Base-by-base conservation (phyloP, 768 basidiomycete species). In the Macrocybe gigantea region DNA sequence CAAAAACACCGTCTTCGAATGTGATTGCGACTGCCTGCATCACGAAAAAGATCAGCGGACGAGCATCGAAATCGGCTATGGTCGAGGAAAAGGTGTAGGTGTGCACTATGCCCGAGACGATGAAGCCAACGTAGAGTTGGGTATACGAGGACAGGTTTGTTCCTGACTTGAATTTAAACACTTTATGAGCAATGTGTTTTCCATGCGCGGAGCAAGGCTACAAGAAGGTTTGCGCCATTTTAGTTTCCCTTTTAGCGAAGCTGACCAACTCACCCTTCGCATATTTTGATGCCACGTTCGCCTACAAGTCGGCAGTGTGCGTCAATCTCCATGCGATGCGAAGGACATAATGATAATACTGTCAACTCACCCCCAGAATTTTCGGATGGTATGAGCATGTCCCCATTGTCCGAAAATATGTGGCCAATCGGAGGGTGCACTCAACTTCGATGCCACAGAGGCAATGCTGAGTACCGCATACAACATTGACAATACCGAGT, bases 291-390 rank as follows among this genome's bases (percentile, higher is more conserved):
- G 65, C 62, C 64, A 67, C 5, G 59, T 57, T 46, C 55, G 57
- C 12, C 66, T 67, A 22, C 22, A 22, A 22, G 22, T 22, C 4
- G 22, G 22, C 22, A 22, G 22, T 22, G 22, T 22, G 43, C 12
- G 29, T 22, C 35, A 13, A 48, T 36, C 13, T 39, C 13, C 34
- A 8, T 30, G 15, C 7, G 5, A 14, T 5, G 29, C 2, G 12
- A 33, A 13, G 22, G 49, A 36, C 41, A 12, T 14, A 5, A 22
- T 12, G 36, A 12, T 38, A 7, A 7, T 8, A n/a, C 35, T 36
- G 33, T 5, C n/a, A n/a, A 57, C 65, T 14, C 43, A 66, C 68
- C 67, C 64, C 68, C 67, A 69, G 41, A 67, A 61, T 31, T 52
- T 59, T 8, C 65, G 56, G 1, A 68, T n/a, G 2, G 62, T 63